Base-by-base conservation (phyloP, 441 rosid species). In the Gossypium aridum region DNA sequence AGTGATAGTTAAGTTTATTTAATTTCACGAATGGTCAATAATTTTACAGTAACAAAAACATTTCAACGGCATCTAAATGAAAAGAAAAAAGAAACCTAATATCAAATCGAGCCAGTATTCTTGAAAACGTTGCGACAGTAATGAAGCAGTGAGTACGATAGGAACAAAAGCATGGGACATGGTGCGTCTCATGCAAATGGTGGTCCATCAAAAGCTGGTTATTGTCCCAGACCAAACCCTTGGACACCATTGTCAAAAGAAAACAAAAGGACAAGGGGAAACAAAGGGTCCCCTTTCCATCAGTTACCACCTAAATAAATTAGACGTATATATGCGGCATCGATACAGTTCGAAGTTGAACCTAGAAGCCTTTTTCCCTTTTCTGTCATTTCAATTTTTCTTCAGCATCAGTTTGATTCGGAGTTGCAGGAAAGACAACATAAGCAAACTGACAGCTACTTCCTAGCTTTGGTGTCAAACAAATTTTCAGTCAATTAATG, bases 161-260 rank as follows among this genome's bases (percentile, higher is more conserved):
- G 43, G 39, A 67, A 22, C 57, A 23, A 67, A 47, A 67, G 57
- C 39, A 49, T 14, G 22, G 72, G 72, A 54, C 72, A n/a, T 68
- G 59, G 72, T 7, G 4, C n/a, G 22, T 49, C 39, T 47, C 37
- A 6, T 23, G 12, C 20, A 23, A 49, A 34, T 10, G 59, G 43
- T 49, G 72, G 72, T 47, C 59, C 72, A 68, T 55, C 59, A 13
- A 45, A 57, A 22, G 71, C 57, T 23, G 2, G 37, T 45, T 6
- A 34, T 26, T 23, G 13, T 3, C n/a, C 37, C 54, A 23, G 13
- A 17, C 39, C 22, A 23, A 25, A 7, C 20, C 20, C 72, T 14
- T 25, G 20, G 72, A 14, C 12, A 37, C 59, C 72, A 22, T 25
- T 49, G 43, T 49, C 59, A 14, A 25, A 68, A 68, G 17, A 25